phyloP scores from a whole-genome alignment of 768 basidiomycete genomes.

The Podaxis sp. region DNA sequence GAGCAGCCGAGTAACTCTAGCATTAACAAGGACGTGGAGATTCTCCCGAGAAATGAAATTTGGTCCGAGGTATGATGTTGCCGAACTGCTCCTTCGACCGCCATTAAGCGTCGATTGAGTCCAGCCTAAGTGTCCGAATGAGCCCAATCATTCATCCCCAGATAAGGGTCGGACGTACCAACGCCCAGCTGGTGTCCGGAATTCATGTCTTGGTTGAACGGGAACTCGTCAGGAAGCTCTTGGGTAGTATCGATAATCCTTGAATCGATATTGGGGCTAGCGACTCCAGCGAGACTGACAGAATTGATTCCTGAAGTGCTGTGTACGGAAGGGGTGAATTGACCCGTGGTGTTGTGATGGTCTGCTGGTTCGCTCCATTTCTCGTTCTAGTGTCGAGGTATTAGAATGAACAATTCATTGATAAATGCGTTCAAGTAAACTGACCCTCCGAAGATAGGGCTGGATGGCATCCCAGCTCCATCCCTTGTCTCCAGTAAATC shows the following conservation, averaged over 20 bases:
- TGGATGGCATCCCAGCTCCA: constrained; percentile 28
- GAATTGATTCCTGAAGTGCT: constrained; percentile 18
- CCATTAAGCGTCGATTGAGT: constrained; percentile 6
- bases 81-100: constrained; percentile 19
- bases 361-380: constrained; percentile 23
- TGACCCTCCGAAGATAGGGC: constrained; percentile 15
- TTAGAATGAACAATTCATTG: not conserved
- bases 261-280: constrained; percentile 15
- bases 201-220: constrained; percentile 17
- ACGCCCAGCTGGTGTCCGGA: constrained; percentile 9
- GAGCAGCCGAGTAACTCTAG: constrained; percentile 20
- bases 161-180: not conserved
- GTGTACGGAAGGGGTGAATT: constrained; percentile 27
- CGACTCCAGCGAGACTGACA: constrained; percentile 23
- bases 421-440: not conserved
- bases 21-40: constrained; percentile 24
- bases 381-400: constrained; percentile 23
- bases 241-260: constrained; percentile 14
- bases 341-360: constrained; percentile 25
- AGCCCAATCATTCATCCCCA: not conserved
- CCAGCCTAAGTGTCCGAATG: not conserved
- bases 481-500: constrained; percentile 23
- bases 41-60: constrained; percentile 23
- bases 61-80: constrained; percentile 26
- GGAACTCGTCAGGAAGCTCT: not conserved